Evolutionary conservation across 331 rosid genomes (phyloP), one percentile per base, ranked within the genome.

Genomic region (Cydonia oblonga): DNA sequence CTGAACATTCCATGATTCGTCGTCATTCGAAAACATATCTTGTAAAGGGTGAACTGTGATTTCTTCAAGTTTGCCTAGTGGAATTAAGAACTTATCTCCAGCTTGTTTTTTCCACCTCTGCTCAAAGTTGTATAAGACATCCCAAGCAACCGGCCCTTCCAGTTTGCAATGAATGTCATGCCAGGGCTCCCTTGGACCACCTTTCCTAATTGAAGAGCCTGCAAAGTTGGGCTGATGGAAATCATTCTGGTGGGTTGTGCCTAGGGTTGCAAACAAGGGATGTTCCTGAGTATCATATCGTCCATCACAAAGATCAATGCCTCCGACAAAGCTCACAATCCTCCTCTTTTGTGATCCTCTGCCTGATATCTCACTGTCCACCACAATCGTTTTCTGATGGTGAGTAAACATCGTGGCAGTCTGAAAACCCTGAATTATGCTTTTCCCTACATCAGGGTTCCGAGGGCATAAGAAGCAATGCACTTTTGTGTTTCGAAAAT

Each of bases 151-250:
- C 2, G 96, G 93, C 4, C 97, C 98, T 85, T 91, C 96, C 7
- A 93, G 79, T 64, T 77, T 79, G 79, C 96, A 89, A 51, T 93
- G 97, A 70, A 91, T 86, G 66, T 91, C 98, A 76, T 93, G 96
- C 97, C 98, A 91, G 4, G 98, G 98, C 81, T 89, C 97, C 77
- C 93, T 82, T 8, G 98, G 98, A 78, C 97, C 97, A 11, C 98
- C 93, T 81, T 89, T 91, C 49, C 78, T 69, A 3, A 91, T 85
- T 0, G 90, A 86, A 77, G 96, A 83, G 2, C 77, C 86, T 0
- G 87, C 28, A 76, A 93, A 91, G 58, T 89, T 93, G 0, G 96
- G 91, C 61, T 91, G 97, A 68, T 93, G 98, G 56, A 93, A 93
- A 81, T 91, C 96, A 61, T 74, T 42, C 26, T 38, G 54, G 74